Evolutionary conservation across 108 stramenopile species (phyloP), one percentile per base, ranked within the genome.

Genomic region (Cyclotella cryptica): DNA sequence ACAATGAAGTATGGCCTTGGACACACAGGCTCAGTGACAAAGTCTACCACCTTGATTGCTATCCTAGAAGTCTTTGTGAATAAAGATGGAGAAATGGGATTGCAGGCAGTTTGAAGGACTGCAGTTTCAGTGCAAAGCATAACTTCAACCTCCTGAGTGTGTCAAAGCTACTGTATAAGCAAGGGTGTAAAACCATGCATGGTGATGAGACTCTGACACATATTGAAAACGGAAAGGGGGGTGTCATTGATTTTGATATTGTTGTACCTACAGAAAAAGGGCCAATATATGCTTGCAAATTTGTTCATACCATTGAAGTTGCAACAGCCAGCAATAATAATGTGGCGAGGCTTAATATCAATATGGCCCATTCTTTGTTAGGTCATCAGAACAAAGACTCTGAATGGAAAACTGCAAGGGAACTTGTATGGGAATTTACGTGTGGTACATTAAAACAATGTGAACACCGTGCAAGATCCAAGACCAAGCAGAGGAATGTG

Each of bases 401-500:
- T 10, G 29, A 22, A 29, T 28, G 52, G 10, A 7, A 19, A 53
- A 53, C 52, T 18, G 52, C 52, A 14, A 53, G 19, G 52, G 18
- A 26, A 5, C 11, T 61, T 26, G 29, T 22, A 6, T 15, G 10
- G 18, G 11, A 9, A 8, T 29, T 61, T 19, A 61, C 30, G 35
- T 7, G 29, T 21, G 64, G 17, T 7, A 65, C 18, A 14, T n/a
- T n/a, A 43, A 42, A 17, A 13, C 64, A 42, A 5, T 43, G n/a
- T n/a, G n/a, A n/a, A n/a, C n/a, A n/a, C n/a, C n/a, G n/a, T n/a
- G n/a, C n/a, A n/a, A n/a, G n/a, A 3, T 13, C 64, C 10, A 65
- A 65, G 42, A 42, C 64, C 30, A 42, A 65, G 42, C 64, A 65
- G 18, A 41, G 10, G 42, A 65, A 65, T 43, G 42, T 19, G 12